Evolutionary conservation across 108 stramenopile genomes (phyloP), one percentile per base, ranked within the genome.

Genomic region (Discostella pseudostelligera): DNA sequence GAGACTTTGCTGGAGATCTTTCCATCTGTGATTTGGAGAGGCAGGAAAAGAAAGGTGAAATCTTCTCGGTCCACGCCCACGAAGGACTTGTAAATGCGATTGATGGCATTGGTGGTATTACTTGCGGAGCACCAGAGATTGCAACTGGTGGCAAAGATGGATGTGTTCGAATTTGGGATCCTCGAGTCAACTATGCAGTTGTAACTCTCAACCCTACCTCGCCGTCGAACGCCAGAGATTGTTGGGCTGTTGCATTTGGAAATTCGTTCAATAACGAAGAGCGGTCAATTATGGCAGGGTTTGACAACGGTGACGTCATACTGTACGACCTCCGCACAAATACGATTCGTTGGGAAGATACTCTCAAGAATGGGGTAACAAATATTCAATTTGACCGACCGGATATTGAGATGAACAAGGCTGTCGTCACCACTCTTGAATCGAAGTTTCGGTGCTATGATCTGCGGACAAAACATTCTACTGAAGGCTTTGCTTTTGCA

Each of bases 351-450:
- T 94, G 87, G 84, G 94, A 96, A 56, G 83, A 89, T 39, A 96
- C 94, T 60, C 78, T 76, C 29, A 67, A 62, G 42, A 96, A 96
- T 75, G 94, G 92, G 4, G 92, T 96, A n/a, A 92, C 90, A 24
- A 79, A 64, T 39, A 49, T 91, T 14, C 81, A 90, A 59, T 96
- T 94, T 49, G 94, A 96, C 74, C 81, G 94, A 1, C 76, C 65
- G 22, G 95, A 95, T 58, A 92, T 95, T 65, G 89, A 92, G 62
- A 95, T 93, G 94, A 95, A 95, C 68, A 95, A 95, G 59, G 48
- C 85, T 28, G 86, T 89, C 13, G 87, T 86, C 26, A 91, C 91
- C 3, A 94, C 94, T 10, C 67, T 96, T 11, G 94, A 96, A 62
- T 84, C 84, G 43, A 88, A 86, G 78, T 96, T 96, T 72, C 69